phyloP scores from a whole-genome alignment of 2,329 filamentous ascomycete genomes.

The Beauveria scarabaeidicola region DNA sequence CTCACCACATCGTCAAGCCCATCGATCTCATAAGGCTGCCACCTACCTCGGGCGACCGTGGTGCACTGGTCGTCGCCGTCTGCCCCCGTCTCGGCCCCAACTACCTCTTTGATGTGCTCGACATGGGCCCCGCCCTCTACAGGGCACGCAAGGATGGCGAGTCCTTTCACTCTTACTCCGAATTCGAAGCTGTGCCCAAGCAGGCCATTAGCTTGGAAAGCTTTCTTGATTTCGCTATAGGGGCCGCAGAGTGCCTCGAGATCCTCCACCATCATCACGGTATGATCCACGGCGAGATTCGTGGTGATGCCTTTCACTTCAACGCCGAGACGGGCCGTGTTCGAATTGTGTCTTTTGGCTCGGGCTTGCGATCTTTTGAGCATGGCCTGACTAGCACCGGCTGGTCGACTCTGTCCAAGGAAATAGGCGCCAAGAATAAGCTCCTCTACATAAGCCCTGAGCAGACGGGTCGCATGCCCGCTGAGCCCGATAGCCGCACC shows the following conservation, averaged over 20 bases:
- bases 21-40: slow-evolving; percentile 70
- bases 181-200: slow-evolving; percentile 38
- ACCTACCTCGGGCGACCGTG: slow-evolving; percentile 58
- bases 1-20: slow-evolving; percentile 69
- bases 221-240: slow-evolving; percentile 88
- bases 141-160: slow-evolving; percentile 45
- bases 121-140: slow-evolving; percentile 71
- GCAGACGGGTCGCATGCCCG: slow-evolving; percentile 86
- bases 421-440: slow-evolving; percentile 81
- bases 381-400: slow-evolving; percentile 78
- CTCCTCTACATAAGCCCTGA: slow-evolving; percentile 89
- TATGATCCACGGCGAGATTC: slow-evolving; percentile 82
- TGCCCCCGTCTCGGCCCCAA: slow-evolving; percentile 73
- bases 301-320: slow-evolving; percentile 87
- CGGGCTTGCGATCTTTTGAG: slow-evolving; percentile 80
- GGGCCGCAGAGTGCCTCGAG: slow-evolving; percentile 77
- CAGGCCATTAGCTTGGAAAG: slow-evolving; percentile 60
- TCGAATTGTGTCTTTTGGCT: slow-evolving; percentile 77
- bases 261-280: slow-evolving; percentile 84
- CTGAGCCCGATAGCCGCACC: slow-evolving; percentile 82
- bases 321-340: slow-evolving; percentile 62
- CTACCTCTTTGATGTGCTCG: slow-evolving; percentile 59
- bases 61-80: slow-evolving; percentile 67
- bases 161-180: slow-evolving; percentile 36
- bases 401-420: slow-evolving; percentile 75